A percentile compares a stretch with the other conserved stretches of the same genome.
Conservation (phyloP, 176 grass and related monocot genomes). For the Raddia guianensis region DNA sequence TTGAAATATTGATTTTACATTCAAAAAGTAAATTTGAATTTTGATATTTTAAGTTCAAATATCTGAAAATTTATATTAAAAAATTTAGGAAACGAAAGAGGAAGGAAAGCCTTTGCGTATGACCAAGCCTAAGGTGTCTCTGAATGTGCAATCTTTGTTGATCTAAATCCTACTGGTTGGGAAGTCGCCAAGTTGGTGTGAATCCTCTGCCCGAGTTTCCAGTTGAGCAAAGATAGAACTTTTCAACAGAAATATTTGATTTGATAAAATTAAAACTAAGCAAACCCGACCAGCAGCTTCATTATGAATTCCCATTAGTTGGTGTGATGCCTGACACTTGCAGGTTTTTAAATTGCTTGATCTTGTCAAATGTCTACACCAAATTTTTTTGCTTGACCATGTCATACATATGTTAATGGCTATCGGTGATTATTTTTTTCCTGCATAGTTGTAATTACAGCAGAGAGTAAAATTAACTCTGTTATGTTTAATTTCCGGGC, state of each 20-base stretch:
- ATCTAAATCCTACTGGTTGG: not conserved
- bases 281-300: not conserved
- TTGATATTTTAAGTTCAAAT: too few species aligned
- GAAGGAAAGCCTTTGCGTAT: too few species aligned
- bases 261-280: not conserved
- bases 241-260: not conserved
- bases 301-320: not conserved
- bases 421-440: too few species aligned
- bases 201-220: not conserved
- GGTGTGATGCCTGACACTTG: not conserved
- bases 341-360: not conserved
- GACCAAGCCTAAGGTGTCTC: not conserved
- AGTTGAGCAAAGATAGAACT: not conserved
- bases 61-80: too few species aligned
- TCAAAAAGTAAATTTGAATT: too few species aligned
- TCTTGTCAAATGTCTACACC: not conserved
- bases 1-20: too few species aligned
- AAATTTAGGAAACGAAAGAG: too few species aligned
- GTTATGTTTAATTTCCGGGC: not conserved
- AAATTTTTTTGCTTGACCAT: conserved; percentile 7
- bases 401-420: not conserved
- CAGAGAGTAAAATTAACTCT: not conserved
- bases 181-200: not conserved
- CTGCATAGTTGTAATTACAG: not conserved
- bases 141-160: not conserved